phyloP scores from a whole-genome alignment of 768 basidiomycete genomes.

The Mycena galopus region DNA sequence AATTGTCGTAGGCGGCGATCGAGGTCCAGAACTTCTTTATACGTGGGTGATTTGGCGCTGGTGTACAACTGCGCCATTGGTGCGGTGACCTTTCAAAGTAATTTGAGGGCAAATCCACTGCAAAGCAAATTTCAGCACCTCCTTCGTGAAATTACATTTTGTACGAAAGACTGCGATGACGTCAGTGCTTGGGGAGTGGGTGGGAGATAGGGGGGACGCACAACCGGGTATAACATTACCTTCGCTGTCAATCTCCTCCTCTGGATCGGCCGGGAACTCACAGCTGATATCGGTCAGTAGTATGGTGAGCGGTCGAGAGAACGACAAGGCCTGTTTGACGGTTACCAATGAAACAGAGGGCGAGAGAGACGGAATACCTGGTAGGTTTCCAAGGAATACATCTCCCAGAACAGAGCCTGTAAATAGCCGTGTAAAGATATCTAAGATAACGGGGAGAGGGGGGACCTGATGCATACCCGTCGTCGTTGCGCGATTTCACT shows the following conservation, averaged over 20 bases:
- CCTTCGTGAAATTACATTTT: conserved; percentile 18
- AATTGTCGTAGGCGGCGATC: conserved; percentile 22
- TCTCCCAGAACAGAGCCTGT: conserved; percentile 29
- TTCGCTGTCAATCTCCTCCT: neutral
- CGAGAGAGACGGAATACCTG: conserved; percentile 19
- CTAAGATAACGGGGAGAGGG: no score
- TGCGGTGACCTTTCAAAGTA: conserved; percentile 45
- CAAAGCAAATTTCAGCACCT: no score
- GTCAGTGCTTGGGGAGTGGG: neutral
- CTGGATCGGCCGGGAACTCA: conserved; percentile 14
- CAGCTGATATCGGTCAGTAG: conserved; percentile 36
- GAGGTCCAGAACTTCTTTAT: conserved; percentile 39
- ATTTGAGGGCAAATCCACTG: no score
- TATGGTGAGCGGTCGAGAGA: conserved; percentile 33
- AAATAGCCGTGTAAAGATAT: neutral
- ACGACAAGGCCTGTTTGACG: conserved; percentile 42
- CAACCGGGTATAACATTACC: neutral
- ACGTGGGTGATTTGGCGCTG: conserved; percentile 44
- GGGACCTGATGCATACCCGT: neutral
- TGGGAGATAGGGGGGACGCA: neutral
- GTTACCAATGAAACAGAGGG: neutral
- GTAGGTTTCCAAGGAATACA: conserved; percentile 37
- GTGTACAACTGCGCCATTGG: conserved; percentile 41
- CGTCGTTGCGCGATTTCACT: neutral
- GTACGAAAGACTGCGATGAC: neutral